These are phyloP conservation scores for Setomelanomma holmii DNA, from an alignment of 2,329 filamentous ascomycete genomes.

Conservation along the genomic window DNA sequence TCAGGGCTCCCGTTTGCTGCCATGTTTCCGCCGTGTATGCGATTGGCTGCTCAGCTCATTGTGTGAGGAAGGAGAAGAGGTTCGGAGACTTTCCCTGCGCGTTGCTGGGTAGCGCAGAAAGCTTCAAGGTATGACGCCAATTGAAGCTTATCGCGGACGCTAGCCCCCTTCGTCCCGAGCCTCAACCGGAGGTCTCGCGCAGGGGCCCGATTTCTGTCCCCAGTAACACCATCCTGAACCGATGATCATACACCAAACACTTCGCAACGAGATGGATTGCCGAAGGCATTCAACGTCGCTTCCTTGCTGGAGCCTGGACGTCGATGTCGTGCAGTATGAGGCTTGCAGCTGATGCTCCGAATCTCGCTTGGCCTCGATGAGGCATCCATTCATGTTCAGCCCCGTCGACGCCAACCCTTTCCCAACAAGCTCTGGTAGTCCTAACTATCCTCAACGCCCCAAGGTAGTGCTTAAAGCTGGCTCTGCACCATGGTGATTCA, in stretches of 20 bases:
- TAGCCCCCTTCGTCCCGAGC: neutral
- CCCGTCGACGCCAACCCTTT: too few relatives aligned
- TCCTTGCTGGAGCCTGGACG: too few relatives aligned
- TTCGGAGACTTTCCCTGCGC: slow-evolving; percentile 2
- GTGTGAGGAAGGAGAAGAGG: slow-evolving; percentile 7
- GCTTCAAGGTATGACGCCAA: slow-evolving; percentile 9
- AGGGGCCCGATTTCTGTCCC: neutral
- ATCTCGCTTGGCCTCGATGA: too few relatives aligned
- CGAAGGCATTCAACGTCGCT: too few relatives aligned
- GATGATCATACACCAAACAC: too few relatives aligned
- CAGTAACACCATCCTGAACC: neutral
- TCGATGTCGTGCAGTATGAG: too few relatives aligned
- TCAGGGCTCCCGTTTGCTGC: slow-evolving; percentile 44
- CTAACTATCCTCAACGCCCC: neutral
- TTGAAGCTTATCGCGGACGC: slow-evolving; percentile 1
- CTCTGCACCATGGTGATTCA: neutral
- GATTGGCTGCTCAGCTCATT: slow-evolving; percentile 23
- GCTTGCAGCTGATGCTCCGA: too few relatives aligned
- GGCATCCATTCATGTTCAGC: too few relatives aligned
- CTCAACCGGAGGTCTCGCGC: neutral
- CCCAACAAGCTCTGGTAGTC: neutral
- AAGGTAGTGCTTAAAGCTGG: neutral
- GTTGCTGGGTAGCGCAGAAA: slow-evolving; percentile 1
- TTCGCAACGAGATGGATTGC: too few relatives aligned
- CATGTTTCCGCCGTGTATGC: slow-evolving; percentile 24